Conservation (phyloP, 129 eudicot species). For the Kitagawia praeruptora region DNA sequence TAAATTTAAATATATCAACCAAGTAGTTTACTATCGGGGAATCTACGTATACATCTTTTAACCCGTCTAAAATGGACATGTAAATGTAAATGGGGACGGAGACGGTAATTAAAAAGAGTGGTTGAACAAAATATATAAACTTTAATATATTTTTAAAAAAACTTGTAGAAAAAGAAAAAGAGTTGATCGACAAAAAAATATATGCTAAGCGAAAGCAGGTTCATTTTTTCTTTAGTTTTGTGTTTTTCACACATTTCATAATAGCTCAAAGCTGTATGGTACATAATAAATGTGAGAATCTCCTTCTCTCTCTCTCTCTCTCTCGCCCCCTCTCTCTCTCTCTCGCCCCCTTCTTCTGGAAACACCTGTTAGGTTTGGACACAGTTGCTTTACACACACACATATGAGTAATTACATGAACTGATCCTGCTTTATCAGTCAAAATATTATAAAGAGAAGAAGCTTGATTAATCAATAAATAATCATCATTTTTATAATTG, state of each 20-base stretch:
- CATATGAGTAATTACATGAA: background rate
- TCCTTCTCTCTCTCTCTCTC: background rate
- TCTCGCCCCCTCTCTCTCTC: background rate
- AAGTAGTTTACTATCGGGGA: background rate
- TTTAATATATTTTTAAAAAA: background rate
- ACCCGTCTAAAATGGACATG: no score
- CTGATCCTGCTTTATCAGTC: conserved; percentile 31
- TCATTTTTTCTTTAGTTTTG: conserved; percentile 26
- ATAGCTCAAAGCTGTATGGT: conserved; percentile 19
- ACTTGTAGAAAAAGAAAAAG: conserved; percentile 2
- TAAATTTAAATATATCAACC: background rate
- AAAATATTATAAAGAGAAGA: conserved; percentile 18
- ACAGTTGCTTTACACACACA: background rate
- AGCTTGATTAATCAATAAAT: conserved; percentile 10
- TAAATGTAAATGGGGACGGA: no score
- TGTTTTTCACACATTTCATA: background rate
- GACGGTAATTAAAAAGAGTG: background rate
- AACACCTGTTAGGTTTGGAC: background rate
- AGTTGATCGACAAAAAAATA: conserved; percentile 5
- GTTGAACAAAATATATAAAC: background rate
- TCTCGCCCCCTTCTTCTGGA: background rate
- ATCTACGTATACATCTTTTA: background rate
- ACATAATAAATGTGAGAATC: conserved; percentile 18
- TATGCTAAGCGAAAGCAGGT: conserved; percentile 30
- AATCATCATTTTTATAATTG: conserved; percentile 17